Percentiles rank a stretch among this genome's conserved stretches.
These are phyloP conservation scores for Wickerhamiella kurtzmanii DNA, from an alignment of 805 yeast genomes.

Conservation along the genomic window DNA sequence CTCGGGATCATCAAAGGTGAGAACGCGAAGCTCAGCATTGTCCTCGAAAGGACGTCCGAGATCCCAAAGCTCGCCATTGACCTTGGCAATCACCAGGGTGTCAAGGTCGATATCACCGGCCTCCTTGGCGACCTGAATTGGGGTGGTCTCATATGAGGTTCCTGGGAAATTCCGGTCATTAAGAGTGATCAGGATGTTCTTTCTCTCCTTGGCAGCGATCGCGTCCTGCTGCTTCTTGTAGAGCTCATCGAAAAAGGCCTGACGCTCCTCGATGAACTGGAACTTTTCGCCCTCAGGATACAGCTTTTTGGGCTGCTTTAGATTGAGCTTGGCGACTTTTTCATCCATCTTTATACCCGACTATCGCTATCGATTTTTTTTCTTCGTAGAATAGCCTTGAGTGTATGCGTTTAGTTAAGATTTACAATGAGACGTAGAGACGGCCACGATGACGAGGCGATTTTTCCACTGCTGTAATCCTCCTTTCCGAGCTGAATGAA, in stretches of 20 bases:
- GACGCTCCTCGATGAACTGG: constrained; percentile 67
- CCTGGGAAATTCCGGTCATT: constrained; percentile 76
- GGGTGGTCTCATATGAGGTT: constrained; percentile 78
- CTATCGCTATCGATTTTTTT: not conserved
- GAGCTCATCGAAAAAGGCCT: constrained; percentile 63
- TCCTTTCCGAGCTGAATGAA: too few relatives aligned
- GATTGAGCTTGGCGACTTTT: not conserved
- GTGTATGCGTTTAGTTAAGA: not conserved
- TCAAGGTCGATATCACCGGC: constrained; percentile 83
- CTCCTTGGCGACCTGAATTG: constrained; percentile 66
- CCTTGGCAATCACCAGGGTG: constrained; percentile 81
- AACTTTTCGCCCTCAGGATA: constrained; percentile 53
- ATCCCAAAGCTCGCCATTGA: constrained; percentile 88
- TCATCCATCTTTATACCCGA: not conserved
- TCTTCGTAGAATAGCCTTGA: not conserved
- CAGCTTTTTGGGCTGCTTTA: constrained; percentile 12
- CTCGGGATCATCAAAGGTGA: constrained; percentile 86
- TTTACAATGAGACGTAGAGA: too few relatives aligned
- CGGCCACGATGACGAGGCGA: not conserved
- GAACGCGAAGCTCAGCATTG: constrained; percentile 50
- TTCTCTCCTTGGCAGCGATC: constrained; percentile 46
- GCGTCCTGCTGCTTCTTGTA: constrained; percentile 65
- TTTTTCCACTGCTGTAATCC: too few relatives aligned
- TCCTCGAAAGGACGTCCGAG: constrained; percentile 86
- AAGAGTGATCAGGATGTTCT: constrained; percentile 62